Percentiles rank a stretch among this genome's conserved stretches.
phyloP scores from a whole-genome alignment of 495 filamentous ascomycete genomes.

The Lineolata rhizophorae region DNA sequence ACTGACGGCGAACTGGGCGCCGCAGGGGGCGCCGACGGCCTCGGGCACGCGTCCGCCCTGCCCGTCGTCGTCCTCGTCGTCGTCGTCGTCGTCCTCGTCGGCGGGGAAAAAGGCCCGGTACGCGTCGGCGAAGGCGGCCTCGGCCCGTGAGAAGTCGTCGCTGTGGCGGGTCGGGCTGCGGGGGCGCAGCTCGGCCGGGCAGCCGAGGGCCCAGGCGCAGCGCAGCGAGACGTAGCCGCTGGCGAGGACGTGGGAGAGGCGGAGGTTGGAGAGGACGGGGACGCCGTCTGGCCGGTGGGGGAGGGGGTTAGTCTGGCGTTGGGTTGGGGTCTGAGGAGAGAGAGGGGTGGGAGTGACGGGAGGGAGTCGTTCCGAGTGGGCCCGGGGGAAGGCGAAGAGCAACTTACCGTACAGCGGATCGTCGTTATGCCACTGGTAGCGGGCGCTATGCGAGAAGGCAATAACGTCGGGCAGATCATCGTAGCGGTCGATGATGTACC shows the following conservation, averaged over 20 bases:
- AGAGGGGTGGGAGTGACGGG: neutral
- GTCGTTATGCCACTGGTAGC: conserved; percentile 41
- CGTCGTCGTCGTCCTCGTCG: no score
- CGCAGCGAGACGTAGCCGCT: conserved; percentile 9
- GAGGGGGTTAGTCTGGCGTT: neutral
- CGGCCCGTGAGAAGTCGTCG: conserved; percentile 9
- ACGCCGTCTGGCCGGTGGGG: conserved; percentile 5
- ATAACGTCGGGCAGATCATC: conserved; percentile 32
- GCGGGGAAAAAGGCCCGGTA: no score
- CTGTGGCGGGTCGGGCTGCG: neutral
- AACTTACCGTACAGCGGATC: conserved; percentile 11
- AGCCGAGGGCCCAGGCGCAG: conserved; percentile 11
- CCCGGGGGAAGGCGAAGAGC: no score
- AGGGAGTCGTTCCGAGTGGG: no score
- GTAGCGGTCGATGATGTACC: conserved; percentile 45
- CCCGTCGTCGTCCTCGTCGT: no score
- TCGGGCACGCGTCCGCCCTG: no score
- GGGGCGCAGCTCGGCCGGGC: conserved; percentile 10
- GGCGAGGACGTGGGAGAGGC: conserved; percentile 5
- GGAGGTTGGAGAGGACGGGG: conserved; percentile 7
- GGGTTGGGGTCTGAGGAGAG: no score
- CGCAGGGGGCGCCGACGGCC: conserved; percentile 9
- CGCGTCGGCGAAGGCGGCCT: conserved; percentile 5
- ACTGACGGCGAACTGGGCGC: conserved; percentile 10
- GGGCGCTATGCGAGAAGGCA: conserved; percentile 38